Evolutionary conservation across 1,284 basidiomycete genomes (phyloP), one percentile per base, ranked within the genome.

Genomic region (Meira nashicola): DNA sequence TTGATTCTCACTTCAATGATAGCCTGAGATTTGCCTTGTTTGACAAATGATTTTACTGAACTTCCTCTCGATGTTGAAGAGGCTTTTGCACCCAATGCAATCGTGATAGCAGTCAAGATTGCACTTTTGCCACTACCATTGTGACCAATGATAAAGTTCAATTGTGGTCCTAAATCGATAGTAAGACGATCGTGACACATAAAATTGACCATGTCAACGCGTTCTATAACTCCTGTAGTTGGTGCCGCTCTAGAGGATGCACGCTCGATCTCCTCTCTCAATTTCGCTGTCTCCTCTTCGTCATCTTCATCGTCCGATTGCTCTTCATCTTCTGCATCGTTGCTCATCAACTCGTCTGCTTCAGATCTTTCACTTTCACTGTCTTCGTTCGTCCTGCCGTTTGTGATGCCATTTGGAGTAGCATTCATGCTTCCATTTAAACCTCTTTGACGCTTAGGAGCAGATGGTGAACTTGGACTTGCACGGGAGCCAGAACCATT

Each of bases 61-160:
- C 78, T 86, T 9, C 89, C 93, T 67, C 93, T 86, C 21, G 66
- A 72, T 1, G 95, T 98, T 0, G 87, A 85, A 25, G 80, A 85
- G 1, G 93, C 89, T 79, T 94, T 96, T 1, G 92, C 92, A 51
- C 95, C 95, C 0, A 99, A 83, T 2, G 90, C 93, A 17, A 98
- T 85, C 1, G 92, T 92, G 65, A 99, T 87, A 1, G 88, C 95
- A 8, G 94, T 92, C 38, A 98, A 83, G 41, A 96, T 87, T 1
- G 95, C 93, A 75, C 90, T 94, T 81, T 98, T 98, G 12, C 95
- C 93, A 58, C 76, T 78, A 44, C 83, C 83, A 70, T 84, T 84
- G 82, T 78, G 80, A 83, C 95, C 95, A 59, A 96, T 94, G 66
- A 99, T 88, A 76, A 98, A 97, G 80, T 98, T 97, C 76, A 97